A percentile compares a stretch with the other conserved stretches of the same genome.
These are phyloP conservation scores for Phytophthora nicotianae DNA, from an alignment of 352 stramenopile genomes.

Conservation along the genomic window DNA sequence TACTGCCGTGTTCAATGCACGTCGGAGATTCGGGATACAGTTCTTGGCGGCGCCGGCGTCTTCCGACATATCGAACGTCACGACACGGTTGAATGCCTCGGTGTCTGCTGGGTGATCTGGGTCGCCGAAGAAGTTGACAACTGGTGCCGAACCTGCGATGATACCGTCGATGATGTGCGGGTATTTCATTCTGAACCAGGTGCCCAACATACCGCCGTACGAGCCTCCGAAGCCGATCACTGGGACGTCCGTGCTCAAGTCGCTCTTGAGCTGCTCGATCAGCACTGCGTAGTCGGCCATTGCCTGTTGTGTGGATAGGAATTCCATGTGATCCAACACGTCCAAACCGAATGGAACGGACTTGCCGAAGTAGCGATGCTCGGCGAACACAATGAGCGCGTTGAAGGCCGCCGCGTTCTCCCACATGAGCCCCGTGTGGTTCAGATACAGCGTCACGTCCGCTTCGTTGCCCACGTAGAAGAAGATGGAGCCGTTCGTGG, in stretches of 20 bases:
- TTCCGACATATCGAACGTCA: conserved; percentile 50
- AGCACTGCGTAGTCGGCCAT: conserved; percentile 78
- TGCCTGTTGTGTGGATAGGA: conserved; percentile 83
- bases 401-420: conserved; percentile 68
- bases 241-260: conserved; percentile 46
- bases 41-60: conserved; percentile 36
- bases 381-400: conserved; percentile 73
- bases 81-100: conserved; percentile 47
- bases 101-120: conserved; percentile 43
- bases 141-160: conserved; percentile 66
- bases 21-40: conserved; percentile 45
- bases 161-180: conserved; percentile 71
- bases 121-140: conserved; percentile 61
- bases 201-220: conserved; percentile 78
- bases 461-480: conserved; percentile 80
- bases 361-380: conserved; percentile 83
- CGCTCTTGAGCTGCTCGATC: conserved; percentile 48
- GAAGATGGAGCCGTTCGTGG: conserved; percentile 54
- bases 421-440: conserved; percentile 78
- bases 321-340: conserved; percentile 66
- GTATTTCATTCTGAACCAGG: conserved; percentile 83
- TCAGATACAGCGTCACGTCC: conserved; percentile 69
- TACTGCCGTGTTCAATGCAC: conserved; percentile 18
- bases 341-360: conserved; percentile 63
- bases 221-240: conserved; percentile 79